Base-by-base conservation (phyloP, 1,284 basidiomycete genomes). In the Cryptococcus sp. region DNA sequence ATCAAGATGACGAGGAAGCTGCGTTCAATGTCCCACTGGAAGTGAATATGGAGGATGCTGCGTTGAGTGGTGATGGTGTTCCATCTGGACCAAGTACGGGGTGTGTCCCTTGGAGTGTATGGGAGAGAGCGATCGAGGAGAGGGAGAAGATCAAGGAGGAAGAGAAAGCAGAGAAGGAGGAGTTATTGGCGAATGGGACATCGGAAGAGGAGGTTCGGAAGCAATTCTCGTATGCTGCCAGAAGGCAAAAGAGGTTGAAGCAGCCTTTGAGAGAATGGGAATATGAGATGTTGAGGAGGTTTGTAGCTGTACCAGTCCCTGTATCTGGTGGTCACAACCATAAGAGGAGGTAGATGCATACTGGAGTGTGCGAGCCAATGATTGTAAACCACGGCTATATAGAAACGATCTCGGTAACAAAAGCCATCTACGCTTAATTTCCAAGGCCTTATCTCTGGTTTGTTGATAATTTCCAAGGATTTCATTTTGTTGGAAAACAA, bases 81-180 rank as follows among this genome's bases (percentile, higher is more conserved):
- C 35, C 52, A 30, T 49, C 51, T 4, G 60, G 59, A 8, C 57
- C 64, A 1, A 57, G 61, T 2, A 67, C 63, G 2, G 74, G 77
- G 32, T 91, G 88, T 64, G 79, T 93, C 15, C 83, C 88, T 7
- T 93, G 90, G 90, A 80, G 83, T 32, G 81, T 89, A n/a, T 87
- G 90, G 63, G 80, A 84, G 60, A 80, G 80, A 33, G 90, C 89
- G 1, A 64, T 83, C 42, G 72, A 79, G 42, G 66, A 73, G 53
- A 59, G 68, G 14, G 56, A 72, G 11, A 57, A 51, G 43, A 58
- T 53, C 49, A 48, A 69, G 4, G 55, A 59, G 51, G 79, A 81
- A 55, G 78, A 80, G 50, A 82, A 82, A 8, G 80, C 81, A 55
- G 66, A 70, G 7, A 60, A 66, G 35, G 76, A 74, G 47, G 68